A percentile compares a stretch with the other conserved stretches of the same genome.
phyloP scores from a whole-genome alignment of 352 stramenopile species.

The Phytophthora syringae region DNA sequence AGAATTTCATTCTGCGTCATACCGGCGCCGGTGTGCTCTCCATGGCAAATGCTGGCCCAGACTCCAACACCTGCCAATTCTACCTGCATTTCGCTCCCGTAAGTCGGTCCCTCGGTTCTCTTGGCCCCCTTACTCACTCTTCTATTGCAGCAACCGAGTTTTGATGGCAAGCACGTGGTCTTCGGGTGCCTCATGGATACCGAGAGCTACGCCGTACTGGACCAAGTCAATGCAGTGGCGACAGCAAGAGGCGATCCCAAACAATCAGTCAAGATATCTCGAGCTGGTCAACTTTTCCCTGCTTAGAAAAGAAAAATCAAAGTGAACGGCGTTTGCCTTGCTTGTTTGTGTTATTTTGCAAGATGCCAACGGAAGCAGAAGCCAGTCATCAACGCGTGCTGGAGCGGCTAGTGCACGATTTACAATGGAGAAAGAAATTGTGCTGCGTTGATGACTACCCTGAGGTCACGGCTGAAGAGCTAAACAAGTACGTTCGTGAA shows the following conservation, averaged over 20 bases:
- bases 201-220: conserved; percentile 54
- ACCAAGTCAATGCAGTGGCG: conserved; percentile 56
- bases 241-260: conserved; percentile 58
- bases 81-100: conserved; percentile 88
- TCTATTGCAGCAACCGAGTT: conserved; percentile 37
- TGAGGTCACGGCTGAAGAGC: not conserved
- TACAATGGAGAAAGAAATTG: conserved; percentile 6
- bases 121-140: too few relatives aligned
- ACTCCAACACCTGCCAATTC: conserved; percentile 97
- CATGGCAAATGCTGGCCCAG: conserved; percentile 94
- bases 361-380: not conserved
- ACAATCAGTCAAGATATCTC: conserved; percentile 48
- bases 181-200: conserved; percentile 66
- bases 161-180: conserved; percentile 87
- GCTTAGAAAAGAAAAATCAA: conserved; percentile 8
- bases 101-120: conserved; percentile 8
- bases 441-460: conserved; percentile 9
- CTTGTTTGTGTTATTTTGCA: too few relatives aligned
- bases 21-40: conserved; percentile 86
- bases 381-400: not conserved
- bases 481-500: conserved; percentile 6
- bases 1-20: conserved; percentile 95
- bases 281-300: conserved; percentile 56
- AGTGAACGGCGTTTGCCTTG: too few relatives aligned
- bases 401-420: conserved; percentile 7